Evolutionary conservation across 1,284 basidiomycete genomes (phyloP).

Genomic region (Exsudoporus floridanus): DNA sequence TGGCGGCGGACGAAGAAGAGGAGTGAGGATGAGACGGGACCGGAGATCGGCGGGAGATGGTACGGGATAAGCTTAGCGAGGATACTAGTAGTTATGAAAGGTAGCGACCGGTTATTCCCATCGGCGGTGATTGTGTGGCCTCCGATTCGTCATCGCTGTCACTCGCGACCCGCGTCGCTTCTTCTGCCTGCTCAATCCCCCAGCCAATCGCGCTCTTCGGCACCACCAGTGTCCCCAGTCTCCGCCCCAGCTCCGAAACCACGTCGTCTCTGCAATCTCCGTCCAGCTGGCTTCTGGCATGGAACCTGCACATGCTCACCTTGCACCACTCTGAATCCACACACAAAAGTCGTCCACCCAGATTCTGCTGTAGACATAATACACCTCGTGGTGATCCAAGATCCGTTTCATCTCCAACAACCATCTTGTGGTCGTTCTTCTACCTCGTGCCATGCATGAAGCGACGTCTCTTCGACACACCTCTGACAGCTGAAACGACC

Average conservation of each 20-base stretch:
- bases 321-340: constrained; percentile 65
- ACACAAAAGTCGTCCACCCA: constrained; percentile 80
- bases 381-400: constrained; percentile 76
- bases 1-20: too few species aligned
- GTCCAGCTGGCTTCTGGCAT: constrained; percentile 5
- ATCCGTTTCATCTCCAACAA: constrained; percentile 68
- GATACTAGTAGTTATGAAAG: too few species aligned
- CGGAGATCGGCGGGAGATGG: too few species aligned
- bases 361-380: constrained; percentile 79
- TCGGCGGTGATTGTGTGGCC: too few species aligned
- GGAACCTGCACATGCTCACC: constrained; percentile 39
- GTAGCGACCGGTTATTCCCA: too few species aligned
- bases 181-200: constrained; percentile 67
- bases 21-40: too few species aligned
- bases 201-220: constrained; percentile 61
- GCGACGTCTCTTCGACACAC: constrained; percentile 64
- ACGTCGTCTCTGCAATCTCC: constrained; percentile 50
- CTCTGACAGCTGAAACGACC: constrained; percentile 71
- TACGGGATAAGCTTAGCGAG: too few species aligned
- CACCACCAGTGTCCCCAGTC: constrained; percentile 43
- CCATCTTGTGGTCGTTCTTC: constrained; percentile 57
- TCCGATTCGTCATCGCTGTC: constrained; percentile 62
- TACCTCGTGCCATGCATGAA: constrained; percentile 55
- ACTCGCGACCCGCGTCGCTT: constrained; percentile 43
- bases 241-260: constrained; percentile 46